Base-by-base conservation (phyloP, 805 yeast genomes). In the Starmerella davenportii region DNA sequence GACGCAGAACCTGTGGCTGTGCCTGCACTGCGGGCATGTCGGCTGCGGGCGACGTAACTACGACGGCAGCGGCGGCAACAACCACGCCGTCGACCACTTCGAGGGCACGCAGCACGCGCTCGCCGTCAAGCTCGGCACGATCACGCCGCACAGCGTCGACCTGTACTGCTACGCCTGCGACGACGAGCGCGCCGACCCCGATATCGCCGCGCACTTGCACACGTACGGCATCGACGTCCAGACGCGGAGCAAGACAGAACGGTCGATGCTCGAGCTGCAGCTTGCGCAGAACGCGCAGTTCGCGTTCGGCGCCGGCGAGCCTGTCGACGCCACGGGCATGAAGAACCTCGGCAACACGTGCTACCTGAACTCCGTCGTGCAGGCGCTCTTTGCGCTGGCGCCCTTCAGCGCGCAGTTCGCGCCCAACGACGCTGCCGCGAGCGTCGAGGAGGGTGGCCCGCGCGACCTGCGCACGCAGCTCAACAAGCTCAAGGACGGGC, bases 31-130 rank as follows among this genome's bases (percentile, higher is more conserved):
- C 66, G 98, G 98, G 2, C 61, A 69, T n/a, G 50, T 84, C 9
- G 95, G 95, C 4, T 90, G 99, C 60, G 99, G 99, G 4, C 65
- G 99, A 46, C 74, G 75, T 24, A 98, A 90, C 57, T 81, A 79
- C 53, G 98, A 96, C 27, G 87, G 92, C 19, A 72, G 79, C 11
- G 77, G 84, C n/a, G 99, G 99, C 4, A 73, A 87, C 53, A 75
- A 93, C 0, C 98, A 90, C 56, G 96, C 93, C 0, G 60, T 87
- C 42, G 54, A 58, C 0, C 99, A 90, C 58, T 76, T 56, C 51
- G 70, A 76, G 29, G 37, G 52, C 11, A 47, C 70, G 0, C 64
- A 63, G 1, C 98, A 90, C 58, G 71, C 81, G 2, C 72, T 85
- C 15, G 94, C 95, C 0, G 79, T 85, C 5, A 90, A 90, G 52